Percentiles rank a stretch among this genome's conserved stretches.
phyloP scores from a whole-genome alignment of 2,329 filamentous ascomycete species.

The Venturia aucupariae region DNA sequence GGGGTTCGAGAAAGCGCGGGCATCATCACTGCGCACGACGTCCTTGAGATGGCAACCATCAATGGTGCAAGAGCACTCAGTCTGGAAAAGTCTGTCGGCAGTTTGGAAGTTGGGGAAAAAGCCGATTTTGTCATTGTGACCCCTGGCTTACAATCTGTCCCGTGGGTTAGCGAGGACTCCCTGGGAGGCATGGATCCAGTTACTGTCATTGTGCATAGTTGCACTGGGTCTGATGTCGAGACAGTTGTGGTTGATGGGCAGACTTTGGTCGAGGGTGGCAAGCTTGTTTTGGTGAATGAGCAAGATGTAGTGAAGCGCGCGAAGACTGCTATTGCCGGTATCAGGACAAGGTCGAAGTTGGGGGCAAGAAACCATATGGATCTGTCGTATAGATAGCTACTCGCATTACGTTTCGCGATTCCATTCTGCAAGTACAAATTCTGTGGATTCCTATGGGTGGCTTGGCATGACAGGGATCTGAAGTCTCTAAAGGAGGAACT shows the following conservation, averaged over 20 bases:
- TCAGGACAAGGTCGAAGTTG: background rate
- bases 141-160: constrained; percentile 16
- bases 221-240: constrained; percentile 35
- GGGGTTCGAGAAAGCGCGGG: constrained; percentile 29
- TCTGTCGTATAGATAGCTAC: background rate
- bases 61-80: constrained; percentile 41
- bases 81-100: constrained; percentile 29
- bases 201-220: constrained; percentile 30
- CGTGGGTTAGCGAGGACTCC: background rate
- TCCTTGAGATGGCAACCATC: constrained; percentile 44
- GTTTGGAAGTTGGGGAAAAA: constrained; percentile 36
- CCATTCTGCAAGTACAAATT: background rate
- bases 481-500: no score
- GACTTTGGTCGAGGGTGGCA: constrained; percentile 28
- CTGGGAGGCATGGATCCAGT: constrained; percentile 23
- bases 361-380: constrained; percentile 7
- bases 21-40: constrained; percentile 35
- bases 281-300: constrained; percentile 33
- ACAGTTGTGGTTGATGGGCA: constrained; percentile 36
- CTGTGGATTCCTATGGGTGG: no score
- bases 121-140: constrained; percentile 34
- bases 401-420: background rate
- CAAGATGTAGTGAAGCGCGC: constrained; percentile 32
- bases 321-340: background rate
- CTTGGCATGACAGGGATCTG: no score